Base-by-base conservation (phyloP, 2,329 filamentous ascomycete species). In the Pestalotiopsis sp. region DNA sequence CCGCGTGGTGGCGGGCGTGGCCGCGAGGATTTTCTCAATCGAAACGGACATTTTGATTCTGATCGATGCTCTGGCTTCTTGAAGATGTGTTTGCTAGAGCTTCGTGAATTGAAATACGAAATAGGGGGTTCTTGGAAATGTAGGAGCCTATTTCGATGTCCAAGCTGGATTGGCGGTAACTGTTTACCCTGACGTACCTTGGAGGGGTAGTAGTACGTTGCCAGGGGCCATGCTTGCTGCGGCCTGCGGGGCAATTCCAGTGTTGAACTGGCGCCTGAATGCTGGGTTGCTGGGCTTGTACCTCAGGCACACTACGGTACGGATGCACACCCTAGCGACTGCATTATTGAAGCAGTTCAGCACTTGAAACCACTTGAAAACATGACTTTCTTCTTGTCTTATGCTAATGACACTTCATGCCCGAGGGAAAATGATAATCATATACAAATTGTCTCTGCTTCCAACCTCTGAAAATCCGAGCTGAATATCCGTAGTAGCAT, bases 1-100 rank as follows among this genome's bases (percentile, higher is more conserved):
- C 73, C 96, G 90, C 68, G 89, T 90, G 36, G 95, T 98, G 68
- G 89, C 90, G 66, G 96, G 96, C 72, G 92, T 89, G 38, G 96
- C 92, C 60, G 95, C 96, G 81, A 97, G 92, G 76, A 97, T 95
- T 79, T 87, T 87, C 70, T 89, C 84, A 74, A 90, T 82, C 60
- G 82, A 82, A 75, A 91, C 86, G 68, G 88, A 87, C 83, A 85
- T 85, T 0, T n/a, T 27, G 27, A n/a, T 11, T 17, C 39, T 39
- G 38, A 27, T 59, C 57, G 23, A 52, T 23, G 6, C 45, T 59
- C 31, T 36, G 20, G 45, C 17, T 52, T 17, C 17, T 20, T 20
- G 45, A 52, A 52, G 45, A 52, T 52, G n/a, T n/a, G 45, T n/a
- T 3, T 17, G 45, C 2, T 52, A 7, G 11, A 20, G 45, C 17